Evolutionary conservation across 2,329 filamentous ascomycete species (phyloP).

Genomic region (Geoglossum cookeanum): DNA sequence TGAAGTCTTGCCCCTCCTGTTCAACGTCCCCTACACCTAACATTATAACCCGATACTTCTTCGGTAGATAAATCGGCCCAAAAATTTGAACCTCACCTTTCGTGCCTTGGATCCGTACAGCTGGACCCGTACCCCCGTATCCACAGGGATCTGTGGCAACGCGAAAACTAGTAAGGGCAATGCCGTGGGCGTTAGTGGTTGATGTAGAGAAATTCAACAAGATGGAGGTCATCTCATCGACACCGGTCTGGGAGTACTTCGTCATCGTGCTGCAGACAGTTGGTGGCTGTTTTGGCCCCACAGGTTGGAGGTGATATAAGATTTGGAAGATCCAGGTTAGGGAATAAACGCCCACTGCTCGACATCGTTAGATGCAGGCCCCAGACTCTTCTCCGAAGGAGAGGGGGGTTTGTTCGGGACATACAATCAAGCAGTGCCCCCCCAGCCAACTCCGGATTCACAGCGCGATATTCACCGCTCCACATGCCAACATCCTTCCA

Average conservation of each 20-base stretch:
- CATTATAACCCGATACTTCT: conserved; percentile 43
- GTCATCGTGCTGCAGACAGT: conserved; percentile 48
- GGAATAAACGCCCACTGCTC: conserved; percentile 57
- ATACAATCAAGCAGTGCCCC: conserved; percentile 56
- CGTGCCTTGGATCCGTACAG: conserved; percentile 63
- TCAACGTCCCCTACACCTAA: conserved; percentile 25
- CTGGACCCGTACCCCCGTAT: conserved; percentile 38
- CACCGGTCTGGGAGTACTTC: conserved; percentile 51
- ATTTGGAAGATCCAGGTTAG: conserved; percentile 51
- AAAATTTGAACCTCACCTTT: conserved; percentile 67
- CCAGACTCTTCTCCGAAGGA: neutral
- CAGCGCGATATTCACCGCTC: conserved; percentile 51
- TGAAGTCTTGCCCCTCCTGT: conserved; percentile 20
- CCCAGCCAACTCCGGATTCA: conserved; percentile 67
- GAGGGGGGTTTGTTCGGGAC: conserved; percentile 8
- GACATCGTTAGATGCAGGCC: neutral
- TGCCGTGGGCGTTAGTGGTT: conserved; percentile 40
- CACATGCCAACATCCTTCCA: conserved; percentile 38
- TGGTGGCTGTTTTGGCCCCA: conserved; percentile 36
- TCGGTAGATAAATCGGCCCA: conserved; percentile 51
- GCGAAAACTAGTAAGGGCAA: conserved; percentile 49
- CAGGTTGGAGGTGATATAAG: conserved; percentile 7
- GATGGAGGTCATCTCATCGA: conserved; percentile 62
- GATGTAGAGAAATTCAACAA: conserved; percentile 50
- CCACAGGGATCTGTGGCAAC: conserved; percentile 42